Evolutionary conservation across 805 yeast species (phyloP).

Genomic region (Metschnikowia lachancei): DNA sequence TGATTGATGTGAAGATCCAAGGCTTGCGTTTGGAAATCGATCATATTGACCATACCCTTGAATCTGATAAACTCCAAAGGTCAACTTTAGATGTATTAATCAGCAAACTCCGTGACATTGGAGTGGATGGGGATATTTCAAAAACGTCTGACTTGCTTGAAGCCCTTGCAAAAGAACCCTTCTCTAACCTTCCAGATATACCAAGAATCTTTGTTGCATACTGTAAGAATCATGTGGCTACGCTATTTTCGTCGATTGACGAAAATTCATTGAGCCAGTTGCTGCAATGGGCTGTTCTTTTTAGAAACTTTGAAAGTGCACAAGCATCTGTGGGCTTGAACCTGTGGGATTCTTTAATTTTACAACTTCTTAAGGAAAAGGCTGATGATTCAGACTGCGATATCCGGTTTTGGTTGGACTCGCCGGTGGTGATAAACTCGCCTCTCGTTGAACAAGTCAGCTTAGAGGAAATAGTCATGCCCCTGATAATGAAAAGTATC

Average conservation of each 20-base stretch:
- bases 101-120: background rate
- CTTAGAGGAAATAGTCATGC: slow-evolving; percentile 9
- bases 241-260: slow-evolving; percentile 4
- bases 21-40: slow-evolving; percentile 5
- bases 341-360: slow-evolving; percentile 15
- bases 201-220: slow-evolving; percentile 9
- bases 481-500: slow-evolving; percentile 2
- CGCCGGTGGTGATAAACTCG: slow-evolving; percentile 15
- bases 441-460: slow-evolving; percentile 10
- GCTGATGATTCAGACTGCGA: background rate
- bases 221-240: slow-evolving; percentile 6
- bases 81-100: background rate
- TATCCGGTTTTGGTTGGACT: slow-evolving; percentile 16
- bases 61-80: slow-evolving; percentile 2
- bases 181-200: slow-evolving; percentile 3
- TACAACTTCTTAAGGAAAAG: slow-evolving; percentile 2
- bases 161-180: slow-evolving; percentile 6
- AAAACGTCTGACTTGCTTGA: background rate
- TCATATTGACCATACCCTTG: slow-evolving; percentile 4
- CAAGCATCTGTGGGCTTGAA: slow-evolving; percentile 1
- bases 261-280: background rate
- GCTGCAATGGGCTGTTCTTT: slow-evolving; percentile 13
- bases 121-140: background rate
- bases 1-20: slow-evolving; percentile 9
- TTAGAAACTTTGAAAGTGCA: slow-evolving; percentile 1